Evolutionary conservation across 805 yeast genomes (phyloP), one percentile per base, ranked within the genome.

Genomic region (Metschnikowia vanudenii): DNA sequence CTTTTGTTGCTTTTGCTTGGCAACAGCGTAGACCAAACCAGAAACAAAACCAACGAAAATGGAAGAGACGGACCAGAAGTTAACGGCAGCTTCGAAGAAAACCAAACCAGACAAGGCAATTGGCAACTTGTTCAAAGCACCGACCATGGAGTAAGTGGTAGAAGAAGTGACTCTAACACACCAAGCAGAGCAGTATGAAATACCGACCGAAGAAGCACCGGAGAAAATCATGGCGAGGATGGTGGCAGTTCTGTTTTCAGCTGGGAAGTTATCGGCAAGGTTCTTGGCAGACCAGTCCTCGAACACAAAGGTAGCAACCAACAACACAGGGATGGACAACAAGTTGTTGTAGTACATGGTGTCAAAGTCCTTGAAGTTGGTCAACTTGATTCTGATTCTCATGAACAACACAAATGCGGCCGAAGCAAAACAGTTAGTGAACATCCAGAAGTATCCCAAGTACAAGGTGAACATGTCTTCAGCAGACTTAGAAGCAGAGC

Each of bases 131-230:
- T 94, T 94, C 69, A 94, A 81, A 45, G 99, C 99, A 69, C 99
- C 99, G 49, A 94, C 98, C 99, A 94, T 94, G 45, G 97, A 89
- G 76, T 94, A 94, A 46, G 99, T 94, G 46, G 99, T 94, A 22
- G 98, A 91, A 18, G 97, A 89, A 37, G 99, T 94, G 54, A 94
- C 98, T 75, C 99, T 88, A 56, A 94, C 96, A 81, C 99, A 94
- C 99, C 99, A 94, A 52, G 97, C 99, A 11, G 98, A 90, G 71
- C 97, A 89, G 81, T 94, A 94, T 37, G 98, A 92, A 67, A 94
- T 94, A 74, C 96, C 97, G 44, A 94, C 96, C 28, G 97, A 85
- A 37, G 96, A 85, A 58, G 88, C 80, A 69, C 99, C 99, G 31
- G 97, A 88, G 64, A 92, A 79, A 53, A 94, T 61, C 96, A 94